These are phyloP conservation scores for Cadophora luteo-olivacea DNA, from an alignment of 2,329 filamentous ascomycete genomes.

Conservation along the genomic window DNA sequence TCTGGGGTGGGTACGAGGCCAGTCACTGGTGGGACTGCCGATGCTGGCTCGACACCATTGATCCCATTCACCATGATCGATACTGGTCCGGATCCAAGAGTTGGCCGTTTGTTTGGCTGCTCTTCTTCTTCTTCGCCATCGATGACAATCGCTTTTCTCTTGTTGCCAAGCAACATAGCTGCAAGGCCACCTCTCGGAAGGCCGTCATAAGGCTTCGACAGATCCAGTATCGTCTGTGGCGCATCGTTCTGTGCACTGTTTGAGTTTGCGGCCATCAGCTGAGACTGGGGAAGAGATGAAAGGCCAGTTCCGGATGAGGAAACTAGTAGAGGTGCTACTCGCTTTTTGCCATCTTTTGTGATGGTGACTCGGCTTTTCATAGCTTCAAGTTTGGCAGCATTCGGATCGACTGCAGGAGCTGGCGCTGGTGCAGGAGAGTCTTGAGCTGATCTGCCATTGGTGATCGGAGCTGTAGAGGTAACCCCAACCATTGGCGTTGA, in stretches of 20 bases:
- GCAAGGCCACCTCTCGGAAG: conserved; percentile 88
- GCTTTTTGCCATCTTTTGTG: conserved; percentile 96
- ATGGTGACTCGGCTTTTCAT: conserved; percentile 93
- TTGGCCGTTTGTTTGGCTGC: conserved; percentile 64
- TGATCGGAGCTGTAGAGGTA: conserved; percentile 28
- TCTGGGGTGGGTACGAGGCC: conserved; percentile 76
- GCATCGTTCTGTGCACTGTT: conserved; percentile 72
- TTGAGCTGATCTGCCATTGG: conserved; percentile 38
- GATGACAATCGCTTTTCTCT: conserved; percentile 77
- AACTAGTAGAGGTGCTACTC: conserved; percentile 89
- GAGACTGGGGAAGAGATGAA: conserved; percentile 87
- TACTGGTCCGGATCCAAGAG: conserved; percentile 68
- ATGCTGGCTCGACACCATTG: conserved; percentile 79
- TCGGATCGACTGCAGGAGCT: conserved; percentile 52
- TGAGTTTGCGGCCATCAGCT: conserved; percentile 79
- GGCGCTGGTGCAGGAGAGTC: conserved; percentile 48
- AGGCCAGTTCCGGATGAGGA: conserved; percentile 87
- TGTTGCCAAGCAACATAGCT: conserved; percentile 88
- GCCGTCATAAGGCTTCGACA: conserved; percentile 93
- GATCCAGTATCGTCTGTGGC: conserved; percentile 83
- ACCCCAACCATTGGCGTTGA: conserved; percentile 37
- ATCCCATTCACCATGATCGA: conserved; percentile 78
- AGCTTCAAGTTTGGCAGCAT: conserved; percentile 65
- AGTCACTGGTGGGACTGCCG: conserved; percentile 62
- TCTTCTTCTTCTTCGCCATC: conserved; percentile 77